Evolutionary conservation across 495 filamentous ascomycete species (phyloP).

Genomic region (Tuber borchii): DNA sequence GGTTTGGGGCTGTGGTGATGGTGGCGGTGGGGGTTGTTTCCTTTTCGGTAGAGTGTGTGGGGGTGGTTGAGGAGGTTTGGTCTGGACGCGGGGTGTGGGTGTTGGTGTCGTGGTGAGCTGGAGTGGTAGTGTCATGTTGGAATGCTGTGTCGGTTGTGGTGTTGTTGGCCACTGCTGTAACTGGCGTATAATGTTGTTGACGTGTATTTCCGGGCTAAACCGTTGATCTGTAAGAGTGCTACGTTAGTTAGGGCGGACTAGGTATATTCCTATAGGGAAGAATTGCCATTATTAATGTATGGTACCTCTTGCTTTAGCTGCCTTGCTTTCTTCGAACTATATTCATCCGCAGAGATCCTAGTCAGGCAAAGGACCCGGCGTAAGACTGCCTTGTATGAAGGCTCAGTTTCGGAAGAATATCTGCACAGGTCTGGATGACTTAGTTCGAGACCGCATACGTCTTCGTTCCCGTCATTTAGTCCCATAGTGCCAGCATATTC

Average conservation of each 20-base stretch:
- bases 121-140: background rate
- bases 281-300: background rate
- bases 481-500: background rate
- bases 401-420: background rate
- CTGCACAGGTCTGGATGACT: background rate
- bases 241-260: background rate
- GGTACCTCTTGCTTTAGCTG: background rate
- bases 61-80: background rate
- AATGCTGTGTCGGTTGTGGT: background rate
- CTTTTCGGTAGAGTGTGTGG: background rate
- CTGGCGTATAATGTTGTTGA: background rate
- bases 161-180: background rate
- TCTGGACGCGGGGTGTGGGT: background rate
- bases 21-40: background rate
- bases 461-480: background rate
- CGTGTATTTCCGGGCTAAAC: background rate
- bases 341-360: background rate
- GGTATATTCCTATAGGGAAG: background rate
- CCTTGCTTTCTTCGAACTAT: background rate
- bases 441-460: background rate
- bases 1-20: background rate
- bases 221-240: background rate
- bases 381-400: background rate
- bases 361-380: background rate
- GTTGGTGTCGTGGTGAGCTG: background rate